Evolutionary conservation across 2,329 filamentous ascomycete genomes (phyloP).

Genomic region (Monosporascus cannonballus): DNA sequence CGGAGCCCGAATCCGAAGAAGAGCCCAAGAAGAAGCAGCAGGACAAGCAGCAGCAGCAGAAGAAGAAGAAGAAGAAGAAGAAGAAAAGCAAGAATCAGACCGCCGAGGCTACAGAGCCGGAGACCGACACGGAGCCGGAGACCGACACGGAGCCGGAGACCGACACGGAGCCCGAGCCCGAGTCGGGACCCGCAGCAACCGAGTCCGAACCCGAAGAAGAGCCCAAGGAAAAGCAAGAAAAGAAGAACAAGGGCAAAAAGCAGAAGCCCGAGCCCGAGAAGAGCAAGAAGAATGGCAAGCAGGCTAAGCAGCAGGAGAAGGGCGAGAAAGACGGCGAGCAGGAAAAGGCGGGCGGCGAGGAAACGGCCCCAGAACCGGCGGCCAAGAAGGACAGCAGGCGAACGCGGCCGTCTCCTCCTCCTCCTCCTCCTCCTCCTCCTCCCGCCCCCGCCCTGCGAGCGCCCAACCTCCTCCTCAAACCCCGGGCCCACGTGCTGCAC

Average conservation of each 20-base stretch:
- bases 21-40: slow-evolving; percentile 5
- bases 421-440: not conserved
- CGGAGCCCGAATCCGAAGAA: slow-evolving; percentile 3
- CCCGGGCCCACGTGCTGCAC: slow-evolving; percentile 43
- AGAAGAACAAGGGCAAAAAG: not conserved
- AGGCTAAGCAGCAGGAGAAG: slow-evolving; percentile 2
- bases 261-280: not conserved
- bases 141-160: slow-evolving; percentile 3
- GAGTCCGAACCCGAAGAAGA: slow-evolving; percentile 2
- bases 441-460: slow-evolving; percentile 23
- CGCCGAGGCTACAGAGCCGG: slow-evolving; percentile 1
- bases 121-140: slow-evolving; percentile 7
- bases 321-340: not conserved
- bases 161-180: slow-evolving; percentile 8
- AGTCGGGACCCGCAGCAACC: slow-evolving; percentile 7
- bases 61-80: slow-evolving; percentile 1
- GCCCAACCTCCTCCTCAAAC: slow-evolving; percentile 41
- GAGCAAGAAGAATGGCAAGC: not conserved
- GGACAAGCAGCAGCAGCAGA: no score
- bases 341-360: slow-evolving; percentile 1
- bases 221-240: slow-evolving; percentile 4
- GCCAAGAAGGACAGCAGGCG: slow-evolving; percentile 2
- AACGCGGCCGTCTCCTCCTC: slow-evolving; percentile 1
- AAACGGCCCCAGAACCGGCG: not conserved
- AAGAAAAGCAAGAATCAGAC: slow-evolving; percentile 1